Evolutionary conservation across 1,284 basidiomycete species (phyloP).

Genomic region (Cutaneotrichosporon sp.): DNA sequence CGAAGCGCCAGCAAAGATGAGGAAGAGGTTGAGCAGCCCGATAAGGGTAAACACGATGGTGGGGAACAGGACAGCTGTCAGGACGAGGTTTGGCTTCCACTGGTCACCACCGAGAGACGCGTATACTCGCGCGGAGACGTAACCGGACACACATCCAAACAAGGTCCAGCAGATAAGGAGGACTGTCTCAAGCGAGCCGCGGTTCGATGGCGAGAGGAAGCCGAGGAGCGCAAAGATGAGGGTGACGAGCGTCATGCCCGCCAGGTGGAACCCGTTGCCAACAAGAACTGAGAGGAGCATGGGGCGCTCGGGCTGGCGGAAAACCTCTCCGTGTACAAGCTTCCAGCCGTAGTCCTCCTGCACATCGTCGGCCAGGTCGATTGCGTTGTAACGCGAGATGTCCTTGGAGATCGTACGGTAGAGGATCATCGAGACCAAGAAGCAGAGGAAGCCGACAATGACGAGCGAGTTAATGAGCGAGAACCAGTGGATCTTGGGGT

Average conservation of each 20-base stretch:
- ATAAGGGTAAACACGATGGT: conserved; percentile 75
- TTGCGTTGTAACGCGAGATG: conserved; percentile 92
- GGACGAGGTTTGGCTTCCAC: conserved; percentile 74
- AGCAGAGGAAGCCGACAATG: conserved; percentile 82
- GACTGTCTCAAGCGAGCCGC: conserved; percentile 88
- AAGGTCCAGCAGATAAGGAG: conserved; percentile 96
- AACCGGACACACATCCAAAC: conserved; percentile 88
- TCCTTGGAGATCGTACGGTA: conserved; percentile 82
- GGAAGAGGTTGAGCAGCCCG: conserved; percentile 80
- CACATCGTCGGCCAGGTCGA: conserved; percentile 89
- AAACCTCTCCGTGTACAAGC: conserved; percentile 84
- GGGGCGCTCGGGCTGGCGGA: conserved; percentile 73
- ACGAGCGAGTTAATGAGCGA: conserved; percentile 89
- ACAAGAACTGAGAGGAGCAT: conserved; percentile 78
- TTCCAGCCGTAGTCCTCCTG: conserved; percentile 99
- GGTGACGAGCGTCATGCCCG: conserved; percentile 83
- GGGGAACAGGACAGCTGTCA: conserved; percentile 83
- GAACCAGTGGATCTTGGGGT: conserved; percentile 63
- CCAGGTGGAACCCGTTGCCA: conserved; percentile 86
- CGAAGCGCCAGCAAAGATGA: conserved; percentile 78
- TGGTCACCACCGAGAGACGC: conserved; percentile 74
- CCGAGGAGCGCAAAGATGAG: conserved; percentile 93
- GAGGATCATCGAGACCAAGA: conserved; percentile 87
- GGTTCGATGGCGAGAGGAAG: conserved; percentile 94
- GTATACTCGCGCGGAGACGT: conserved; percentile 80